These are phyloP conservation scores for Daldinia concentrica DNA, from an alignment of 495 filamentous ascomycete species.

Conservation along the genomic window DNA sequence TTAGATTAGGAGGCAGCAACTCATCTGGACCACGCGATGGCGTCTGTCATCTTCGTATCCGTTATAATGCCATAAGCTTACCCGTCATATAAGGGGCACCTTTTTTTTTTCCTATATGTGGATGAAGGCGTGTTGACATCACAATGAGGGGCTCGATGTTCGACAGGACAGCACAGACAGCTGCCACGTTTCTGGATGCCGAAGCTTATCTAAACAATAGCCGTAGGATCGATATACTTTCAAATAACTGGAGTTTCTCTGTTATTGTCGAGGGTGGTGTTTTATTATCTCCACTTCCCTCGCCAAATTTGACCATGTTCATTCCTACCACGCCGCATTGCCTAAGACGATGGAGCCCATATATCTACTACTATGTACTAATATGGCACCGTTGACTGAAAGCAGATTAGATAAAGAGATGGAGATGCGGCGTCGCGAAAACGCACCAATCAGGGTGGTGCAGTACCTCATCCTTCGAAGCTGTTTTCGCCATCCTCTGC, in stretches of 20 bases:
- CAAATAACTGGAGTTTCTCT: not conserved
- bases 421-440: slow-evolving; percentile 12
- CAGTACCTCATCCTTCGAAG: slow-evolving; percentile 30
- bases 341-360: not conserved
- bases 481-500: slow-evolving; percentile 13
- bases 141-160: not conserved
- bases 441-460: slow-evolving; percentile 5
- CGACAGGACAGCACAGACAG: not conserved
- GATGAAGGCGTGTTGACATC: not conserved
- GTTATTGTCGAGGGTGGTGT: not conserved
- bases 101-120: not conserved
- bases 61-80: not conserved
- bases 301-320: not conserved
- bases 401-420: not conserved
- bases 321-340: not conserved
- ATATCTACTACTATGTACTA: not conserved
- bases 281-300: not conserved
- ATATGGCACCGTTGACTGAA: slow-evolving; percentile 1
- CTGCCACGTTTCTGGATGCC: slow-evolving; percentile 17
- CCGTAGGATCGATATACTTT: slow-evolving; percentile 35
- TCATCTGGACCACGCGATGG: not conserved
- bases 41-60: not conserved
- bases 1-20: not conserved
- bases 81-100: not conserved
- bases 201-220: slow-evolving; percentile 18